Evolutionary conservation across 2,329 filamentous ascomycete genomes (phyloP).

Genomic region (Aspergillus pseudoglaucus): DNA sequence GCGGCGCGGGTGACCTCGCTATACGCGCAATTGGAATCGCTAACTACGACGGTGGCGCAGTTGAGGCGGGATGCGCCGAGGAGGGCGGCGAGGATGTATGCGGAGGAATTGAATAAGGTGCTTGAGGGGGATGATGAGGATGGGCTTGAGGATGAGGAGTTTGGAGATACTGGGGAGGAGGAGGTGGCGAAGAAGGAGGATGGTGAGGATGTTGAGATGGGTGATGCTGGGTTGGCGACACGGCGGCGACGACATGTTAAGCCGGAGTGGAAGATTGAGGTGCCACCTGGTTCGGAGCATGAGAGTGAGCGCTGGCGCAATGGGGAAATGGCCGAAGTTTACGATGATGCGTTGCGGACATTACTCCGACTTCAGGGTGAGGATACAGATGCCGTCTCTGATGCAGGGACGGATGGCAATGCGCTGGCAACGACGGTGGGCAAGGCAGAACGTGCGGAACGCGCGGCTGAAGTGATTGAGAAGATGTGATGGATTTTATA

Average conservation of each 20-base stretch:
- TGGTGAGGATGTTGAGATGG: neutral
- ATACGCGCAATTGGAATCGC: conserved; percentile 42
- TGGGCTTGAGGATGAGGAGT: conserved; percentile 58
- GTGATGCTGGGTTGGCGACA: neutral
- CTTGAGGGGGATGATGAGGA: conserved; percentile 37
- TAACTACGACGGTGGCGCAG: conserved; percentile 43
- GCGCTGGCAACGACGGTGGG: conserved; percentile 41
- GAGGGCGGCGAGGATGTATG: conserved; percentile 35
- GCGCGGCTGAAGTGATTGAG: conserved; percentile 43
- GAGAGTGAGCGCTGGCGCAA: conserved; percentile 34
- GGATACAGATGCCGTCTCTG: conserved; percentile 14
- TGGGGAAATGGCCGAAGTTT: conserved; percentile 38
- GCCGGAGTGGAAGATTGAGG: conserved; percentile 24
- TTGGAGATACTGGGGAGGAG: conserved; percentile 26
- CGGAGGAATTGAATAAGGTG: conserved; percentile 25
- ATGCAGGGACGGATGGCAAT: conserved; percentile 22
- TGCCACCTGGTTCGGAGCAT: conserved; percentile 26
- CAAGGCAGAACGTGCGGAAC: conserved; percentile 40
- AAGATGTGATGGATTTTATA: conserved; percentile 27
- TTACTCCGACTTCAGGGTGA: conserved; percentile 35
- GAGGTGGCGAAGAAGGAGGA: too few species aligned
- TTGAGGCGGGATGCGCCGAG: conserved; percentile 40
- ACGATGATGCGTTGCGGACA: conserved; percentile 34
- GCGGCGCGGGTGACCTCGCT: conserved; percentile 38
- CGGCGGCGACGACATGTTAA: conserved; percentile 1